phyloP scores from a whole-genome alignment of 345 rosid species.

The Eucalyptus sp. region DNA sequence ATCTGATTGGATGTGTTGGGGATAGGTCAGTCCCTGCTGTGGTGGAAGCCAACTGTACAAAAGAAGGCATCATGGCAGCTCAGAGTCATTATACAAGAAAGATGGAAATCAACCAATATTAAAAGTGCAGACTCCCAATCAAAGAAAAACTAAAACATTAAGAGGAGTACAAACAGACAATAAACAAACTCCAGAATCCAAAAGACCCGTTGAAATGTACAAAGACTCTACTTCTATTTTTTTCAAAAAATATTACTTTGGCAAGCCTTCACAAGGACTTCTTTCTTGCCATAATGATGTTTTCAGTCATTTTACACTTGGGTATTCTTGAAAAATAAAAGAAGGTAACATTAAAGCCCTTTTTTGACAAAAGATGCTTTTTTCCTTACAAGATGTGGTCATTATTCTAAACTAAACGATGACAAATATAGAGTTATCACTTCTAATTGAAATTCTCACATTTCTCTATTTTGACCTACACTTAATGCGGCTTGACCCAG shows the following conservation, averaged over 20 bases:
- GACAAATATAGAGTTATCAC: neutral
- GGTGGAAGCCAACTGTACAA: slow-evolving; percentile 6
- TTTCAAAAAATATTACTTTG: neutral
- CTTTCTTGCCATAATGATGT: neutral
- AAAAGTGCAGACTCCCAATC: neutral
- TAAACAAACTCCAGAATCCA: neutral
- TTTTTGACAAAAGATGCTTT: neutral
- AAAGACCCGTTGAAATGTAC: neutral
- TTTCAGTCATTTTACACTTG: neutral
- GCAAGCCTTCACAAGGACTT: neutral
- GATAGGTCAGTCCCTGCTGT: slow-evolving; percentile 21
- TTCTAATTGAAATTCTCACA: neutral
- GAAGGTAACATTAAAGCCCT: neutral
- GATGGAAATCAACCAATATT: neutral
- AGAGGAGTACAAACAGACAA: neutral
- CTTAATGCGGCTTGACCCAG: neutral
- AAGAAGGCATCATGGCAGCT: neutral
- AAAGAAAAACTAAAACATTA: neutral
- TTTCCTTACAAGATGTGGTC: neutral
- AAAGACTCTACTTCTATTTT: neutral
- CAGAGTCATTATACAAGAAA: neutral
- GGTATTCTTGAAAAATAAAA: neutral
- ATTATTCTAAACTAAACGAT: neutral
- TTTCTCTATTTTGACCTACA: neutral
- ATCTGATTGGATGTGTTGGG: slow-evolving; percentile 25